phyloP scores from a whole-genome alignment of 2,329 filamentous ascomycete species.

The Amylocarpus encephaloides region DNA sequence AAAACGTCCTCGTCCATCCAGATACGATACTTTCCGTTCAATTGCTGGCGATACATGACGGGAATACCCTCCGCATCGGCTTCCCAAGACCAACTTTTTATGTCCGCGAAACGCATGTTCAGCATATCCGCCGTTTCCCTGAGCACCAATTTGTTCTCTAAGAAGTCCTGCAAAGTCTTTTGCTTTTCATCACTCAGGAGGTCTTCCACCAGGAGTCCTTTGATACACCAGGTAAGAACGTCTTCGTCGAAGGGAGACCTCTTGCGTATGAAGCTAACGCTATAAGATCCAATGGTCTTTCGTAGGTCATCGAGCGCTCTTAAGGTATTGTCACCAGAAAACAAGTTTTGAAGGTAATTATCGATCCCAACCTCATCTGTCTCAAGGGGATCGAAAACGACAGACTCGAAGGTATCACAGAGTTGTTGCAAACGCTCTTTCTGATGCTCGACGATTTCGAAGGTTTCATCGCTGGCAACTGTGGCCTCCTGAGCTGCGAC shows the following conservation, averaged over 20 bases:
- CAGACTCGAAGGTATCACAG: slow-evolving; percentile 48
- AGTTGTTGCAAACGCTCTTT: slow-evolving; percentile 38
- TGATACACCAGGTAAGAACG: slow-evolving; percentile 38
- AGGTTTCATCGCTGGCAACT: slow-evolving; percentile 13
- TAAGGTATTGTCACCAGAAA: slow-evolving; percentile 34
- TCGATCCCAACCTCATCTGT: slow-evolving; percentile 40
- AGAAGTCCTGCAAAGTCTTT: slow-evolving; percentile 41
- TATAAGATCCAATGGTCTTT: slow-evolving; percentile 7
- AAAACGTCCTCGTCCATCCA: slow-evolving; percentile 53
- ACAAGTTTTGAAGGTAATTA: slow-evolving; percentile 44
- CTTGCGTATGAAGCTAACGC: background rate
- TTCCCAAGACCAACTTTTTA: slow-evolving; percentile 45
- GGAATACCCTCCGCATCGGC: slow-evolving; percentile 33
- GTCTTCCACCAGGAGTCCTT: slow-evolving; percentile 42
- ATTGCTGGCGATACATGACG: slow-evolving; percentile 44
- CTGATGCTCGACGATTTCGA: slow-evolving; percentile 39
- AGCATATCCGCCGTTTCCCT: slow-evolving; percentile 49
- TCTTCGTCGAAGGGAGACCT: slow-evolving; percentile 32
- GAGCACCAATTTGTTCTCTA: slow-evolving; percentile 40
- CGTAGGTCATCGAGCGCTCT: slow-evolving; percentile 38
- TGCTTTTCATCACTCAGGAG: slow-evolving; percentile 45
- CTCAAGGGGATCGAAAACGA: slow-evolving; percentile 43
- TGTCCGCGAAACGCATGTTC: slow-evolving; percentile 45
- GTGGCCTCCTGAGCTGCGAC: background rate
- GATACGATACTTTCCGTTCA: slow-evolving; percentile 52